These are phyloP conservation scores for Dactylellina cionopaga DNA, from an alignment of 2,329 filamentous ascomycete species.

Conservation along the genomic window DNA sequence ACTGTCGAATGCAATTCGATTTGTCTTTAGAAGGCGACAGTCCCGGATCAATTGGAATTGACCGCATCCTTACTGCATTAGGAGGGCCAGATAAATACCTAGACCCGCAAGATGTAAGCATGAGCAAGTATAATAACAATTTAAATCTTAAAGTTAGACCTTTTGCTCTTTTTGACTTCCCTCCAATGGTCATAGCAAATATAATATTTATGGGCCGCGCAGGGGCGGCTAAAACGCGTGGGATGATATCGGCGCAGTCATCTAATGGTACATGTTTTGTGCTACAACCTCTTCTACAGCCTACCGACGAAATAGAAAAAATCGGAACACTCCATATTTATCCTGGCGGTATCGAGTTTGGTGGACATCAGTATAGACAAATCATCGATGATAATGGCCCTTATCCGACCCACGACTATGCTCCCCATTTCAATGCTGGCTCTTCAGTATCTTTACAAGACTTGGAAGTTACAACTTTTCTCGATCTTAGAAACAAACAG, in stretches of 20 bases:
- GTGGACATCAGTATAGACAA: neutral
- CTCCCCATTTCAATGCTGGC: too few relatives aligned
- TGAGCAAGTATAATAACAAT: too few relatives aligned
- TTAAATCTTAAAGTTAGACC: neutral
- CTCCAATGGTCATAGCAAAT: neutral
- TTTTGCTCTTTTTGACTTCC: neutral
- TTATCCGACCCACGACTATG: neutral
- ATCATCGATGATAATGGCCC: constrained; percentile 7
- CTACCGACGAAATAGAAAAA: constrained; percentile 3
- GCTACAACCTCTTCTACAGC: neutral
- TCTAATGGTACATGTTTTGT: constrained; percentile 1
- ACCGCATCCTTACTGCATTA: too few relatives aligned
- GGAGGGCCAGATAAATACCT: too few relatives aligned
- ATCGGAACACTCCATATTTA: neutral
- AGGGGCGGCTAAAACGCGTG: neutral
- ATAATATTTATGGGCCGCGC: neutral
- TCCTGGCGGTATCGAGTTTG: constrained; percentile 1
- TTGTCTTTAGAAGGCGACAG: neutral
- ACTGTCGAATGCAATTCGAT: too few relatives aligned
- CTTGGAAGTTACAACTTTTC: too few relatives aligned
- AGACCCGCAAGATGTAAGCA: too few relatives aligned
- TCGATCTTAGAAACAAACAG: too few relatives aligned
- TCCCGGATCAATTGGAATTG: too few relatives aligned
- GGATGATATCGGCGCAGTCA: neutral
- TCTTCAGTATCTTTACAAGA: too few relatives aligned